A percentile compares a stretch with the other conserved stretches of the same genome.
Conservation (phyloP, 495 filamentous ascomycete species). For the Neurospora sublineolata region DNA sequence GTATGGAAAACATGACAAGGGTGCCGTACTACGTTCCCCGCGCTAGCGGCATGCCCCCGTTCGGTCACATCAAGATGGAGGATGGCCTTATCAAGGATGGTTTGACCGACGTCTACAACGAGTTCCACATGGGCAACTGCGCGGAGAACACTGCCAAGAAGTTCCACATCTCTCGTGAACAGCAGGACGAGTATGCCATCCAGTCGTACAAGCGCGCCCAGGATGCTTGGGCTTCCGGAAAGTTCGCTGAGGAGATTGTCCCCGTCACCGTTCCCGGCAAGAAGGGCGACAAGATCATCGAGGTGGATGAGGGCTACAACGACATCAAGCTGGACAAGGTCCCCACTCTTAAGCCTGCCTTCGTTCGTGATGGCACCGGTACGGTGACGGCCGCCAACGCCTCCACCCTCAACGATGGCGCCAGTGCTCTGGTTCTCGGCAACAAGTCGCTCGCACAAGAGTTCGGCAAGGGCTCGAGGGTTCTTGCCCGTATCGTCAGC, state of each 20-base stretch:
- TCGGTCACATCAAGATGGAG: conserved; percentile 75
- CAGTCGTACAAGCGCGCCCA: conserved; percentile 78
- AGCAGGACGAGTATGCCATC: conserved; percentile 86
- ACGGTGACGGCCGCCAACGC: conserved; percentile 93
- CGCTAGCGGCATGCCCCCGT: conserved; percentile 60
- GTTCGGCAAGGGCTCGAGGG: conserved; percentile 59
- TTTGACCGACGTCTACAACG: conserved; percentile 90
- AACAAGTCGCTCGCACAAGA: conserved; percentile 64
- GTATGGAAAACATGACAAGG: conserved; percentile 94
- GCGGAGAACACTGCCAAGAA: conserved; percentile 95
- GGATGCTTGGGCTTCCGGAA: conserved; percentile 69
- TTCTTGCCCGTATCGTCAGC: conserved; percentile 73
- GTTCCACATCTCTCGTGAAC: conserved; percentile 62
- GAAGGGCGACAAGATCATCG: conserved; percentile 71
- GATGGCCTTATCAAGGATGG: conserved; percentile 94
- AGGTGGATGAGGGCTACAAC: conserved; percentile 78
- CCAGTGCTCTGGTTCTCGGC: conserved; percentile 76
- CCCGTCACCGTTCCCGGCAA: conserved; percentile 72
- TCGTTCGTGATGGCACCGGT: conserved; percentile 69
- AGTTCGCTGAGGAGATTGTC: conserved; percentile 77
- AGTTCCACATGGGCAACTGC: conserved; percentile 95
- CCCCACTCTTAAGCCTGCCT: conserved; percentile 78
- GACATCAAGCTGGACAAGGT: conserved; percentile 78
- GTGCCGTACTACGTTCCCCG: conserved; percentile 86
- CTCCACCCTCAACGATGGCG: conserved; percentile 88